phyloP scores from a whole-genome alignment of 768 basidiomycete species.

The Leccinum longicurvipes region DNA sequence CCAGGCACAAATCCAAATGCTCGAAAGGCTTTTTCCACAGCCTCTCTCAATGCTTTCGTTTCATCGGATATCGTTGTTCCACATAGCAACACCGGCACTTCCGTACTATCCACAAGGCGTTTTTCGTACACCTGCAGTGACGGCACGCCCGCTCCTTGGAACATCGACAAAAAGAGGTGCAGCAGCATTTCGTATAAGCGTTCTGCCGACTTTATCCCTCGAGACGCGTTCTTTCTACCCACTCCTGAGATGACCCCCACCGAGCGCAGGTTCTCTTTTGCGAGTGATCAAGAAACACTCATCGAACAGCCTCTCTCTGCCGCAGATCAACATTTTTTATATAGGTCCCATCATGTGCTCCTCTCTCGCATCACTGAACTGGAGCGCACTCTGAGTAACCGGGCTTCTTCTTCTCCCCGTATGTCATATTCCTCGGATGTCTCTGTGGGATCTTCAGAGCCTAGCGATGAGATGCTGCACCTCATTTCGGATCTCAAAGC shows the following conservation, averaged over 20 bases:
- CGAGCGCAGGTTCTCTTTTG: conserved; percentile 40
- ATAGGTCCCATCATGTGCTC: conserved; percentile 80
- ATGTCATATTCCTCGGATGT: conserved; percentile 49
- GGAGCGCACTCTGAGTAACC: conserved; percentile 58
- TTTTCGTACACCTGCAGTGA: conserved; percentile 27
- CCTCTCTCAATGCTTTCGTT: conserved; percentile 23
- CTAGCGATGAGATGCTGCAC: conserved; percentile 75
- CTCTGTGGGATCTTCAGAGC: conserved; percentile 40
- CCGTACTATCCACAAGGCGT: conserved; percentile 19
- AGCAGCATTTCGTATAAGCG: conserved; percentile 78
- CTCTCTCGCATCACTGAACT: conserved; percentile 79
- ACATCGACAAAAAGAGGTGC: conserved; percentile 40
- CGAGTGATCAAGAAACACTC: conserved; percentile 17
- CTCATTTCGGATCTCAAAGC: conserved; percentile 76
- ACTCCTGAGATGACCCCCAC: conserved; percentile 77
- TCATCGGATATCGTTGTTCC: conserved; percentile 11
- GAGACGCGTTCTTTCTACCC: conserved; percentile 49
- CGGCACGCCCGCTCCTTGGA: conserved; percentile 21
- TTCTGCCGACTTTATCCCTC: conserved; percentile 36
- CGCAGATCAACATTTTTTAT: conserved; percentile 82
- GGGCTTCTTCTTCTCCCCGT: conserved; percentile 44
- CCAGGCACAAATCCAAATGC: conserved; percentile 41
- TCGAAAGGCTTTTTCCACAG: conserved; percentile 30
- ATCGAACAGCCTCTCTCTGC: conserved; percentile 54
- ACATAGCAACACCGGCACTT: neutral